These are phyloP conservation scores for Alternaria viburni DNA, from an alignment of 2,329 filamentous ascomycete genomes.

Conservation along the genomic window DNA sequence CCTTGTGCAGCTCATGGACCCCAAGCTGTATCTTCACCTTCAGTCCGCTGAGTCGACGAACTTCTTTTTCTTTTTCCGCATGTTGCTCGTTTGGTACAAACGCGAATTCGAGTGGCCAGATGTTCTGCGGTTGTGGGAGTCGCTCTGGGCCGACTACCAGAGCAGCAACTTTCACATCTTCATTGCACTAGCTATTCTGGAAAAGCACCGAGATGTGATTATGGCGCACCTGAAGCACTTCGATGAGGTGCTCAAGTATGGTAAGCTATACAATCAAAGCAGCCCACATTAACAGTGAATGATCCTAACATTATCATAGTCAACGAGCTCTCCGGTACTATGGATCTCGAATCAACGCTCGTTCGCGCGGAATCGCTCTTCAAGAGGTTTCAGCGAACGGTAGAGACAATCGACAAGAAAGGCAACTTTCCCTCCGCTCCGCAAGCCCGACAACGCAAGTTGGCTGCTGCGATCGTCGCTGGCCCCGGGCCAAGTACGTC, in stretches of 20 bases:
- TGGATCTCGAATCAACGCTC: constrained; percentile 86
- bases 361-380: constrained; percentile 89
- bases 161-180: constrained; percentile 94
- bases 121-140: constrained; percentile 87
- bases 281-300: not conserved
- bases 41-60: constrained; percentile 93
- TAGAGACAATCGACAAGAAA: constrained; percentile 93
- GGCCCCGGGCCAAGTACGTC: constrained; percentile 27
- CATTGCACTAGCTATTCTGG: constrained; percentile 88
- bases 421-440: constrained; percentile 74
- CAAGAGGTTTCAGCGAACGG: constrained; percentile 82
- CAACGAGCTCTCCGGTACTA: constrained; percentile 92
- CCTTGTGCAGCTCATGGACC: constrained; percentile 95
- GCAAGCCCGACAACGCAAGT: constrained; percentile 56
- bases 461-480: constrained; percentile 43
- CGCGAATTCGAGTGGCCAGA: constrained; percentile 92
- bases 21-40: constrained; percentile 88
- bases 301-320: constrained; percentile 59
- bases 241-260: constrained; percentile 96
- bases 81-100: constrained; percentile 99
- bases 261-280: constrained; percentile 58
- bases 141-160: constrained; percentile 90
- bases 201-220: constrained; percentile 95
- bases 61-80: constrained; percentile 99
- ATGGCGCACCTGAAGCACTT: constrained; percentile 94